phyloP scores from a whole-genome alignment of 129 eudicot genomes.

The Tagetes erecta region DNA sequence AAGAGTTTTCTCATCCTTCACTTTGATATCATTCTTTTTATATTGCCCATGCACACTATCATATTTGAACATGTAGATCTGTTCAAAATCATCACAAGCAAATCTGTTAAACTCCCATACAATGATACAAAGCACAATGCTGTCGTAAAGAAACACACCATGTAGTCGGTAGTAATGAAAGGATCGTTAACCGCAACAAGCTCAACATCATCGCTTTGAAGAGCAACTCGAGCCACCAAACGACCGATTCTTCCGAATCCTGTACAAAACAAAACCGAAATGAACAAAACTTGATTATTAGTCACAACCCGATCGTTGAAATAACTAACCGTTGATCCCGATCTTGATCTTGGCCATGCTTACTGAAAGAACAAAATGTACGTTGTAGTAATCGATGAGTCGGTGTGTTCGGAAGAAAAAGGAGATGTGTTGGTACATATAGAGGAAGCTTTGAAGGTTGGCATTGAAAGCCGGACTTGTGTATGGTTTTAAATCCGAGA shows the following conservation, averaged over 20 bases:
- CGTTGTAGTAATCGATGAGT: no score
- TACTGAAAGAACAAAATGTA: not conserved
- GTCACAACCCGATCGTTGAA: not conserved
- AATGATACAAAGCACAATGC: no score
- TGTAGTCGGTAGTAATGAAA: conserved; percentile 75
- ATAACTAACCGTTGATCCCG: conserved; percentile 14
- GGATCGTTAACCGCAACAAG: conserved; percentile 89
- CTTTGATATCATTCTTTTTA: not conserved
- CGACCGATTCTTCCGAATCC: conserved; percentile 87
- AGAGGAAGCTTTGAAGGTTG: not conserved
- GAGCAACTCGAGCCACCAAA: conserved; percentile 76
- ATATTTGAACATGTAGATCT: conserved; percentile 15
- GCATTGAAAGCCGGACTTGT: not conserved
- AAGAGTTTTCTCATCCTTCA: conserved; percentile 8
- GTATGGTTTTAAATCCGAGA: not conserved
- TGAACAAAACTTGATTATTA: not conserved
- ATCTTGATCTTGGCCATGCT: conserved; percentile 20
- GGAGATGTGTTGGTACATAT: not conserved
- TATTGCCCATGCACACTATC: conserved; percentile 17
- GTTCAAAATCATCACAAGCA: not conserved
- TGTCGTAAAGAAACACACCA: conserved; percentile 37
- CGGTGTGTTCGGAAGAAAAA: not conserved
- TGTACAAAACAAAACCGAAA: conserved; percentile 2
- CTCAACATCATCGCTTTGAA: conserved; percentile 76
- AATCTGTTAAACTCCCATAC: not conserved